These are phyloP conservation scores for Chalciporus sphaerocephalus DNA, from an alignment of 768 basidiomycete species.

Conservation along the genomic window DNA sequence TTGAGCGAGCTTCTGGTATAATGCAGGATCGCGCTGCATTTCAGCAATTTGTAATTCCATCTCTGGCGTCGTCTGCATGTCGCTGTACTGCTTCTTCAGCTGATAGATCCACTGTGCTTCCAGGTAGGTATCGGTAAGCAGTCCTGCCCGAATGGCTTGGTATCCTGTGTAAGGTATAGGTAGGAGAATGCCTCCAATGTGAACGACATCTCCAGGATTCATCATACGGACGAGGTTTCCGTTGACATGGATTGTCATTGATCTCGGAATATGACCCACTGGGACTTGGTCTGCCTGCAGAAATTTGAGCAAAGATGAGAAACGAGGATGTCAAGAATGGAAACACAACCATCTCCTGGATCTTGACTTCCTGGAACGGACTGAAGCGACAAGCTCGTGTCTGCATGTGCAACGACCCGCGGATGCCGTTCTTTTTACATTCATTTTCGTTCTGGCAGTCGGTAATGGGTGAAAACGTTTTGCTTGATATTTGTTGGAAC, in stretches of 20 bases:
- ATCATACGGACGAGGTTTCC: constrained; percentile 85
- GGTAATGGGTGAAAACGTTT: constrained; percentile 82
- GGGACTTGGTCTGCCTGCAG: constrained; percentile 94
- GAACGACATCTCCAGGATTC: constrained; percentile 94
- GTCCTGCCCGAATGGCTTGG: constrained; percentile 93
- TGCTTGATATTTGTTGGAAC: constrained; percentile 93
- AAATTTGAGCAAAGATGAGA: constrained; percentile 11
- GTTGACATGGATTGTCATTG: constrained; percentile 95
- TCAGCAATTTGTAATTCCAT: constrained; percentile 65
- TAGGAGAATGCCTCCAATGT: constrained; percentile 94
- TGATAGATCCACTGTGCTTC: constrained; percentile 89
- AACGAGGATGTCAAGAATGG: background rate
- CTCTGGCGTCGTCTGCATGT: constrained; percentile 89
- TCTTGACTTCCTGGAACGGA: constrained; percentile 97
- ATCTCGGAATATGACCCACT: constrained; percentile 96
- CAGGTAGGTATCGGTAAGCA: constrained; percentile 95
- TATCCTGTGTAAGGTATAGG: constrained; percentile 97
- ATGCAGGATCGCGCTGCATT: constrained; percentile 66
- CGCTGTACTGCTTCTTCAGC: constrained; percentile 94
- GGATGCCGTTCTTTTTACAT: constrained; percentile 81
- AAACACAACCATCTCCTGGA: constrained; percentile 88
- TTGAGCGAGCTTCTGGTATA: constrained; percentile 84
- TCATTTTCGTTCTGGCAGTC: constrained; percentile 85
- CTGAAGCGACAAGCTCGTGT: constrained; percentile 95
- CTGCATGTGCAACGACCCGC: constrained; percentile 96